Conservation (phyloP, 768 basidiomycete genomes). For the Glaciozyma antarctica region DNA sequence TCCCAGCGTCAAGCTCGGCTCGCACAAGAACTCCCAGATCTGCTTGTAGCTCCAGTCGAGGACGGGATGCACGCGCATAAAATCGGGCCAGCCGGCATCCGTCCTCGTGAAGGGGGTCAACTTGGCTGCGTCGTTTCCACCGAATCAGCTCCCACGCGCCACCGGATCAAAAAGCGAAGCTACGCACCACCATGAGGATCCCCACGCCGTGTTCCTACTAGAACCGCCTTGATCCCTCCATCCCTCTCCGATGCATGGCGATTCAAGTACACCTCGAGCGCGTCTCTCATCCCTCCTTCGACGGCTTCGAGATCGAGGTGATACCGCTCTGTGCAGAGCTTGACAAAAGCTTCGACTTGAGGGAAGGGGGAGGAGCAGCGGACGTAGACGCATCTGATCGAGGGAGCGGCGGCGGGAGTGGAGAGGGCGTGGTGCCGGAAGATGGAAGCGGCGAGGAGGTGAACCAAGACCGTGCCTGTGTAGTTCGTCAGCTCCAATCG, state of each 20-base stretch:
- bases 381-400: slow-evolving; percentile 59
- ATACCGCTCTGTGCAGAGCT: slow-evolving; percentile 53
- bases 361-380: slow-evolving; percentile 81
- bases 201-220: slow-evolving; percentile 76
- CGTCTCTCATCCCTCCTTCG: slow-evolving; percentile 55
- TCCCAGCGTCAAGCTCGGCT: slow-evolving; percentile 17
- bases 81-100: slow-evolving; percentile 78
- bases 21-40: slow-evolving; percentile 77
- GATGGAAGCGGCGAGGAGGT: slow-evolving; percentile 69
- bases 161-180: not conserved
- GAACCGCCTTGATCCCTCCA: slow-evolving; percentile 58
- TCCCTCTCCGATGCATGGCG: not conserved
- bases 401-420: slow-evolving; percentile 43
- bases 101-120: slow-evolving; percentile 67
- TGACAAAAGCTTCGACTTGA: slow-evolving; percentile 73
- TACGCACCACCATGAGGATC: slow-evolving; percentile 92
- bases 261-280: slow-evolving; percentile 27
- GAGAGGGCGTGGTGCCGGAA: slow-evolving; percentile 40
- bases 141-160: not conserved
- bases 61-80: slow-evolving; percentile 87
- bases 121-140: slow-evolving; percentile 46
- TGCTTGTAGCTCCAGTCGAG: slow-evolving; percentile 88
- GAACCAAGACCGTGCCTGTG: slow-evolving; percentile 85
- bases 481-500: slow-evolving; percentile 16
- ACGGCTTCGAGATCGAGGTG: slow-evolving; percentile 62